A percentile compares a stretch with the other conserved stretches of the same genome.
phyloP scores from a whole-genome alignment of 306 rosid species.

The Albizia julibrissin region DNA sequence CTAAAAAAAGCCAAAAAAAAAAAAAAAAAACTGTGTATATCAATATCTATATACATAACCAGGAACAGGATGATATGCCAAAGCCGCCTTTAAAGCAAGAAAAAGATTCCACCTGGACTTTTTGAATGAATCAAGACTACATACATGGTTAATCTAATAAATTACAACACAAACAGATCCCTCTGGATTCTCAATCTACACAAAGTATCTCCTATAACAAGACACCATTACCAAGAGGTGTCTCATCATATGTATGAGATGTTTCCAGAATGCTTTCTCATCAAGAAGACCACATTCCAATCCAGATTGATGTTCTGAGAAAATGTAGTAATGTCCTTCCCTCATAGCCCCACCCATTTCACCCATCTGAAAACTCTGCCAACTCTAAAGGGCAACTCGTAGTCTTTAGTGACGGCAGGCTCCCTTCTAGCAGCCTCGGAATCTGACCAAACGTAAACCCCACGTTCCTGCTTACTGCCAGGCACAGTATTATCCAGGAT shows the following conservation, averaged over 20 bases:
- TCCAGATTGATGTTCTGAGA: conserved; percentile 8
- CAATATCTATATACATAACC: conserved; percentile 46
- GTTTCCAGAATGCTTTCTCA: conserved; percentile 9
- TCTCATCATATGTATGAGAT: background rate
- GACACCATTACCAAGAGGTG: conserved; percentile 31
- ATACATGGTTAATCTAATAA: conserved; percentile 53
- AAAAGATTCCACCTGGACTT: conserved; percentile 34
- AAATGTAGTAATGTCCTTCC: conserved; percentile 5
- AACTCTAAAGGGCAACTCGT: conserved; percentile 76
- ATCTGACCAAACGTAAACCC: conserved; percentile 95
- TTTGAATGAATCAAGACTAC: conserved; percentile 58
- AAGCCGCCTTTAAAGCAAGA: conserved; percentile 35
- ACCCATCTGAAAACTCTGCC: conserved; percentile 95
- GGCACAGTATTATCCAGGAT: conserved; percentile 96
- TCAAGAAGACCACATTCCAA: conserved; percentile 16
- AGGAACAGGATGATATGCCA: conserved; percentile 33
- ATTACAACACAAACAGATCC: conserved; percentile 52
- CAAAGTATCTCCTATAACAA: conserved; percentile 41
- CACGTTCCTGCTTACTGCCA: conserved; percentile 92
- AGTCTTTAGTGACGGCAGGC: conserved; percentile 81
- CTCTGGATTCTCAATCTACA: conserved; percentile 57
- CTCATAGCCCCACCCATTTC: conserved; percentile 89
- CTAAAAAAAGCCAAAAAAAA: background rate
- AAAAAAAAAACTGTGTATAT: no score
- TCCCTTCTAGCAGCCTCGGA: conserved; percentile 79